Evolutionary conservation across 73 alveolate genomes (phyloP).

Genomic region (Uronychia setigera): DNA sequence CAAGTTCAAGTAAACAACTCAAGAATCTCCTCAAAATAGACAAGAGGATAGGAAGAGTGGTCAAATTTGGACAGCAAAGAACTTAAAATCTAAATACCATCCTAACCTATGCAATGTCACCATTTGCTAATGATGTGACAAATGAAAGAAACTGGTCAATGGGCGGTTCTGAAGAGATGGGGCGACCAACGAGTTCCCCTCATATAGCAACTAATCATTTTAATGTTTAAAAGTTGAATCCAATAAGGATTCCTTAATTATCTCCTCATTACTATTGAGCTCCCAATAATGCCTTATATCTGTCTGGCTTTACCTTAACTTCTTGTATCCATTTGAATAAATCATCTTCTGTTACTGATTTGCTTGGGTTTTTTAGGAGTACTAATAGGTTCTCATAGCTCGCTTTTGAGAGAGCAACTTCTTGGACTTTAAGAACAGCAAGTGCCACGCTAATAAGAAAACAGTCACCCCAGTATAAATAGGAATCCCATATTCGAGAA

Average conservation of each 20-base stretch:
- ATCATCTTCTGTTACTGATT: conserved; percentile 50
- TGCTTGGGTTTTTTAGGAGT: conserved; percentile 50
- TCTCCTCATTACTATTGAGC: not conserved
- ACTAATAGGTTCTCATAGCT: conserved; percentile 52
- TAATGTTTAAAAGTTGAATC: too few relatives aligned
- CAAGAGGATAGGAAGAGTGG: not conserved
- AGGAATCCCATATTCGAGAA: conserved; percentile 60
- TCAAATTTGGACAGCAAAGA: not conserved
- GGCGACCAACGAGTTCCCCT: not conserved
- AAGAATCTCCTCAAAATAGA: not conserved
- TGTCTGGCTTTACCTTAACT: not conserved
- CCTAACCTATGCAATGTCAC: not conserved
- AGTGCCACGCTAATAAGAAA: conserved; percentile 48
- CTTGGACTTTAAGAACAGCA: conserved; percentile 42
- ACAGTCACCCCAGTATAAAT: conserved; percentile 52
- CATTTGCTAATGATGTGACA: too few relatives aligned
- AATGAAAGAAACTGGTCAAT: too few relatives aligned
- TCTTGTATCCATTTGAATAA: conserved; percentile 14
- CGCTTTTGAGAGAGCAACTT: conserved; percentile 15
- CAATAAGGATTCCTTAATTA: too few relatives aligned
- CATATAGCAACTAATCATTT: not conserved
- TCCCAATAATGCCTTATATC: not conserved
- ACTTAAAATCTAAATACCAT: not conserved
- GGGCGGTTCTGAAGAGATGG: too few relatives aligned
- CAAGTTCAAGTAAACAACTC: not conserved